Evolutionary conservation across 371 early-diverging fungal genomes (phyloP), one percentile per base, ranked within the genome.

Genomic region (Phascolomyces articulosus): DNA sequence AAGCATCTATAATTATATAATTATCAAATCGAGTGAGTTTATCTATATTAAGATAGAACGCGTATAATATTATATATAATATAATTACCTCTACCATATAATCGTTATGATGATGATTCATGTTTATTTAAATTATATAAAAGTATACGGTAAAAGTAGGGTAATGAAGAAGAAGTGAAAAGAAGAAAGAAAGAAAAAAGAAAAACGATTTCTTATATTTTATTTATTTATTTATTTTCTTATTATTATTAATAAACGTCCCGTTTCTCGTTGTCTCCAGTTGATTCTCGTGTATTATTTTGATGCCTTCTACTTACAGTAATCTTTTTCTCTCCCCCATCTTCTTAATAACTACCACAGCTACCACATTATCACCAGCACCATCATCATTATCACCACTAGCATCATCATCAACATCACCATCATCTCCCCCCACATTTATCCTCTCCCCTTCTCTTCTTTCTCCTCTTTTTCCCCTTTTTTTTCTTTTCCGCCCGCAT

Each of bases 1-100:
- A 24, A 68, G 38, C 53, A 74, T 70, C 74, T 74, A 61, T 20
- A 24, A 6, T 31, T 31, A 6, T 31, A 31, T 34, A 34, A 34
- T 34, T 9, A 34, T 34, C 0, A 34, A 34, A 34, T 9, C 34
- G 34, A 6, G 34, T 34, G 6, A 1, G 6, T 2, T 34, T 34
- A 6, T 34, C 34, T 34, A 34, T 34, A 6, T 9, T 34, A 9
- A 9, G 6, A 34, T 34, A 34, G 6, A 34, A 34, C 11, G 1
- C 6, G 11, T 34, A 3, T 6, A 34, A 34, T 9, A 34, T 9
- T 1, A 34, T 9, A 34, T 9, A 2, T 1, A n/a, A 44, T 4
- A 44, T 16, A n/a, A 15, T 47, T 47, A 51, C 51, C 51, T 51
- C 51, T 11, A 23, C 51, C 51, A 51, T 51, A 24, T 51, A 18